Percentiles rank a stretch among this genome's conserved stretches.
Evolutionary conservation across 768 basidiomycete species (phyloP).

Genomic region (Crucibulum laeve): DNA sequence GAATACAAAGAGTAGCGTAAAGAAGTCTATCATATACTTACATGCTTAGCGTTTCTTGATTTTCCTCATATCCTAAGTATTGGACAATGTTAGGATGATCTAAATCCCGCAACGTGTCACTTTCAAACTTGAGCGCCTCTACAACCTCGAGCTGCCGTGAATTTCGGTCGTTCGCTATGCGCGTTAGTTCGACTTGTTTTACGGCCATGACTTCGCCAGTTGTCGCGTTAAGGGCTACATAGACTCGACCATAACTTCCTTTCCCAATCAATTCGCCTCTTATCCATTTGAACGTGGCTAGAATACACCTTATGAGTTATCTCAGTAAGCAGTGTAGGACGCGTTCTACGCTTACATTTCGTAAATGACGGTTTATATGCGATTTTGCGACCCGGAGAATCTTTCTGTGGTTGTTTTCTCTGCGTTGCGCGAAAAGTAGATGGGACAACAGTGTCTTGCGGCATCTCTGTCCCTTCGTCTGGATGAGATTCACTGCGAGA

Average conservation of each 20-base stretch:
- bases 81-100: conserved; percentile 92
- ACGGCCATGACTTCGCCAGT: conserved; percentile 94
- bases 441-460: no score
- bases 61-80: conserved; percentile 87
- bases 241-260: conserved; percentile 93
- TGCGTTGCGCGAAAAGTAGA: no score
- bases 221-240: conserved; percentile 82
- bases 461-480: background rate
- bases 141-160: conserved; percentile 63
- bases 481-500: background rate
- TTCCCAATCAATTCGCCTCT: conserved; percentile 90
- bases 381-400: background rate
- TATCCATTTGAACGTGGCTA: conserved; percentile 84
- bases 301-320: conserved; percentile 11
- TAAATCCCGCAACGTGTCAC: conserved; percentile 78
- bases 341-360: background rate
- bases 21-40: conserved; percentile 33
- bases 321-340: background rate
- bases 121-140: conserved; percentile 82
- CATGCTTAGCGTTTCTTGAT: conserved; percentile 72
- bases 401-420: background rate
- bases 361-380: conserved; percentile 29
- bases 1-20: background rate
- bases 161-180: conserved; percentile 68
- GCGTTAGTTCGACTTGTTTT: conserved; percentile 90